Evolutionary conservation across 768 basidiomycete genomes (phyloP).

Genomic region (Mycena vitilis): DNA sequence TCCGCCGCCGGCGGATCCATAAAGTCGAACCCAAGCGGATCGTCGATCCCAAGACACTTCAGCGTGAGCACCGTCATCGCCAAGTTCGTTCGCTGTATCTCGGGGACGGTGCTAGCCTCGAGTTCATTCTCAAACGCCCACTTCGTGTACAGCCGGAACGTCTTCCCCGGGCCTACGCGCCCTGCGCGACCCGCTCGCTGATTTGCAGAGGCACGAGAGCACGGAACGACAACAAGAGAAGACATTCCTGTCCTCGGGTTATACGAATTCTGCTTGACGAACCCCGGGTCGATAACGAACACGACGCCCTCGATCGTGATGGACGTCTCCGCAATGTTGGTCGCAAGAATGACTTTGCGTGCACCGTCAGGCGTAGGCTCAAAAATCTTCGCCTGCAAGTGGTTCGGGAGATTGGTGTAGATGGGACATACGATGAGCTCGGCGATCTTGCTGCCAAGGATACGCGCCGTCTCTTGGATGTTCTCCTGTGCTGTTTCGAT

Average conservation of each 20-base stretch:
- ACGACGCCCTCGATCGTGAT: constrained; percentile 98
- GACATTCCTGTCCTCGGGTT: constrained; percentile 98
- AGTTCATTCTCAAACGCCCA: constrained; percentile 98
- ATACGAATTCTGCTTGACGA: constrained; percentile 98
- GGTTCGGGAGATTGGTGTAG: constrained; percentile 96
- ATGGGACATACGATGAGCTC: constrained; percentile 96
- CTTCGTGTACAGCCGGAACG: constrained; percentile 96
- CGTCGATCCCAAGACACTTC: constrained; percentile 99
- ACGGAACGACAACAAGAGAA: constrained; percentile 94
- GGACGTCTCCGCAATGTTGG: constrained; percentile 97
- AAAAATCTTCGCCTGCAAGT: constrained; percentile 96
- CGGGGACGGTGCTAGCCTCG: constrained; percentile 95
- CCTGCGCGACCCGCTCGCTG: constrained; percentile 98
- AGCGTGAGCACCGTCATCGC: constrained; percentile 90
- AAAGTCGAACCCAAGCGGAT: constrained; percentile 96
- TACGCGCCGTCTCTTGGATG: constrained; percentile 97
- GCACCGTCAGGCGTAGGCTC: constrained; percentile 97
- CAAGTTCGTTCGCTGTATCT: constrained; percentile 95
- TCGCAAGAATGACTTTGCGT: constrained; percentile 97
- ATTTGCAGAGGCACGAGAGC: constrained; percentile 95
- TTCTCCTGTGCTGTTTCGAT: constrained; percentile 98
- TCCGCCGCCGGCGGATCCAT: constrained; percentile 98
- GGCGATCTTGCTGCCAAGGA: constrained; percentile 94
- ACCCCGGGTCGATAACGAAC: constrained; percentile 98
- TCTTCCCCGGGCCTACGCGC: constrained; percentile 96